A percentile compares a stretch with the other conserved stretches of the same genome.
These are phyloP conservation scores for Vanrija sp. DNA, from an alignment of 1,284 basidiomycete species.

Conservation along the genomic window DNA sequence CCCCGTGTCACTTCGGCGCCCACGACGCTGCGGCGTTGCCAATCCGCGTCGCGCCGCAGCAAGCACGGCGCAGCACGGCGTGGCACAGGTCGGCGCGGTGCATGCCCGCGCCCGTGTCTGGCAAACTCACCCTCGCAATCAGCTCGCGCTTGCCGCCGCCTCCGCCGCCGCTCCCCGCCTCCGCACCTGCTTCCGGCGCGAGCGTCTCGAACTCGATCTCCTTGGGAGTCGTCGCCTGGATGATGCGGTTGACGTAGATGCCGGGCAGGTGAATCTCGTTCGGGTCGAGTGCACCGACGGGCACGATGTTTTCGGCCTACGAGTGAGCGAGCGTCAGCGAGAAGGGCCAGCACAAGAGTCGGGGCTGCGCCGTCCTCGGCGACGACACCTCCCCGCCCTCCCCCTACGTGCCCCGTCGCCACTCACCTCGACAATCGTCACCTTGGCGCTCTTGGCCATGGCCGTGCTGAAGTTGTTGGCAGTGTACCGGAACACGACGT, in stretches of 20 bases:
- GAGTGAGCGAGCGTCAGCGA: neutral
- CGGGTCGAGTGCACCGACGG: constrained; percentile 74
- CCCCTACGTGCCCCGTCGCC: no score
- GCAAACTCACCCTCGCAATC: constrained; percentile 4
- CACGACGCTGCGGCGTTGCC: no score
- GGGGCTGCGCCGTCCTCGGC: no score
- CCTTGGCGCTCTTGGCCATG: constrained; percentile 83
- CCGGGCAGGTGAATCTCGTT: constrained; percentile 77
- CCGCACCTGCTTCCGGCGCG: constrained; percentile 34
- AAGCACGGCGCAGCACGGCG: no score
- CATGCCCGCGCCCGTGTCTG: no score
- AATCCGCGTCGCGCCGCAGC: no score
- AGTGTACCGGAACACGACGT: constrained; percentile 80
- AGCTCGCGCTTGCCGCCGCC: constrained; percentile 48
- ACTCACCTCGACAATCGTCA: constrained; percentile 67
- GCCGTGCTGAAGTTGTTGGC: constrained; percentile 82
- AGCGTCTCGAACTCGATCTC: constrained; percentile 68
- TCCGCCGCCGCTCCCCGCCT: constrained; percentile 10
- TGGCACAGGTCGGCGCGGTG: no score
- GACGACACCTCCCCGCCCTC: neutral
- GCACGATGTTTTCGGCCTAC: constrained; percentile 91
- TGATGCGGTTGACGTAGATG: constrained; percentile 83
- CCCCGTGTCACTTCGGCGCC: no score
- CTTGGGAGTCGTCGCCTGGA: constrained; percentile 72
- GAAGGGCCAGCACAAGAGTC: no score